A percentile compares a stretch with the other conserved stretches of the same genome.
These are phyloP conservation scores for Tulasnella sp. DNA, from an alignment of 768 basidiomycete genomes.

Conservation along the genomic window DNA sequence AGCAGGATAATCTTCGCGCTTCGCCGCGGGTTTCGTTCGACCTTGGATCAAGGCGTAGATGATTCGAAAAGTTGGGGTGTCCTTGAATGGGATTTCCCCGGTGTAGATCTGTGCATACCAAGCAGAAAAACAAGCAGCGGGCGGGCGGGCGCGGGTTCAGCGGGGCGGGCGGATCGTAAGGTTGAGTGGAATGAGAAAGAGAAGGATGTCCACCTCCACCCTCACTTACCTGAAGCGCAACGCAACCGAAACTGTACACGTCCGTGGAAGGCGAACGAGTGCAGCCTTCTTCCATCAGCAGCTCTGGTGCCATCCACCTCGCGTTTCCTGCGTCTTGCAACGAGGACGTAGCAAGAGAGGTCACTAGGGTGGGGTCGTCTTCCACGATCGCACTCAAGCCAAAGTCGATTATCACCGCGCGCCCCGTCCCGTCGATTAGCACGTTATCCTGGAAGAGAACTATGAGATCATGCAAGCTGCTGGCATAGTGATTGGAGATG, in stretches of 20 bases:
- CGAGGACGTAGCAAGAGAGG: not conserved
- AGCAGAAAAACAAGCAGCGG: not conserved
- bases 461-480: too few species aligned
- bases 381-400: constrained; percentile 1
- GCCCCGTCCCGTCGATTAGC: not conserved
- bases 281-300: not conserved
- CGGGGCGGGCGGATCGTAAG: not conserved
- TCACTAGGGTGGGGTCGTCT: not conserved
- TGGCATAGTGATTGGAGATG: not conserved
- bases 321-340: not conserved
- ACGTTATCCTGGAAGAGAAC: not conserved
- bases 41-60: not conserved
- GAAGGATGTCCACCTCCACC: not conserved
- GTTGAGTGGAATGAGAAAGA: not conserved
- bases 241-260: constrained; percentile 1
- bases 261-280: not conserved
- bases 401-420: constrained; percentile 8
- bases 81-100: not conserved
- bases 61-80: not conserved
- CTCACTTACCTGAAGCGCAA: not conserved
- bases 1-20: not conserved
- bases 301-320: constrained; percentile 7
- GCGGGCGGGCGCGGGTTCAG: too few species aligned
- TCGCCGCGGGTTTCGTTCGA: not conserved
- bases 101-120: not conserved